Evolutionary conservation across 2,329 filamentous ascomycete genomes (phyloP).

Genomic region (Nemania abortiva): DNA sequence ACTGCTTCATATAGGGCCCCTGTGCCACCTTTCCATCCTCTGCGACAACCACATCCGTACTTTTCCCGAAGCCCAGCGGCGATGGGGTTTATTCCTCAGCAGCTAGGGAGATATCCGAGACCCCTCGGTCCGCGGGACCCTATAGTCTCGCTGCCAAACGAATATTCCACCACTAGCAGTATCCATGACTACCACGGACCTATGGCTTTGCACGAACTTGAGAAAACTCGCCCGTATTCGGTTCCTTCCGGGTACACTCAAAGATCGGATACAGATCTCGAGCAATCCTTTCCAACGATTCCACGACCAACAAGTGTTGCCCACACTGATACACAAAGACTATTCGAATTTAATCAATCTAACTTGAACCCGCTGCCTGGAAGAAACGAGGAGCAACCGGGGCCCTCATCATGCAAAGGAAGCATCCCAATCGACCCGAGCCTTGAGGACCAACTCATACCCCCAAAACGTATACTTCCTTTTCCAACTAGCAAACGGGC

Average conservation of each 20-base stretch:
- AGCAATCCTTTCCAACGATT: slow-evolving; percentile 5
- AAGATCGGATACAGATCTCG: neutral
- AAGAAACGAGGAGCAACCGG: neutral
- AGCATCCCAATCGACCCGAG: neutral
- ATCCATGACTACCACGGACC: neutral
- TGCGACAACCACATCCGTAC: slow-evolving; percentile 23
- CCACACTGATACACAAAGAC: slow-evolving; percentile 6
- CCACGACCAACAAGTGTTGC: slow-evolving; percentile 25
- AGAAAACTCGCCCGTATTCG: slow-evolving; percentile 26
- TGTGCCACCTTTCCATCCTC: slow-evolving; percentile 7
- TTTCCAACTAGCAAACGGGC: slow-evolving; percentile 8
- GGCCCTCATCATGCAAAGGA: neutral
- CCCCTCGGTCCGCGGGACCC: slow-evolving; percentile 9
- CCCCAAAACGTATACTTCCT: slow-evolving; percentile 31
- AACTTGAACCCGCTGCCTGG: neutral
- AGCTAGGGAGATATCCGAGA: slow-evolving; percentile 5
- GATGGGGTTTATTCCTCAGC: slow-evolving; percentile 27
- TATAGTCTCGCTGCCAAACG: slow-evolving; percentile 26
- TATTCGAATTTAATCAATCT: neutral
- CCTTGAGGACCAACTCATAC: slow-evolving; percentile 5
- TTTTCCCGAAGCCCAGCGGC: slow-evolving; percentile 23
- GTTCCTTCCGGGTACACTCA: slow-evolving; percentile 21
- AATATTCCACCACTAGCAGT: neutral
- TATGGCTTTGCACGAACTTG: slow-evolving; percentile 1
- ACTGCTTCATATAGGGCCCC: neutral